Conservation (phyloP, 2,329 filamentous ascomycete genomes). For the Aureobasidium pullulans region DNA sequence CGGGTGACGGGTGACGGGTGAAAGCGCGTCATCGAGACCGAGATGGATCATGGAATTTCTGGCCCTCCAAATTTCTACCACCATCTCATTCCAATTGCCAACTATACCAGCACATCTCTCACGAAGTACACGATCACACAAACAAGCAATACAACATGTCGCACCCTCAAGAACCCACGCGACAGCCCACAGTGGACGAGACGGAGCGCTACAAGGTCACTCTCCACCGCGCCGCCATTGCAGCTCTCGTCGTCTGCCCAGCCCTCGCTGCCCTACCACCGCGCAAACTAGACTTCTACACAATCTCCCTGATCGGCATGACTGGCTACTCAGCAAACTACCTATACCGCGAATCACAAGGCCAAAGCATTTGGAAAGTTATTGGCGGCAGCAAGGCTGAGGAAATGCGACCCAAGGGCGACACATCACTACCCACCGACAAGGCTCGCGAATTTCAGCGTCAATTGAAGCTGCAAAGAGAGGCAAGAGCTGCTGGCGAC, state of each 20-base stretch:
- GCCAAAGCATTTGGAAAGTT: constrained; percentile 30
- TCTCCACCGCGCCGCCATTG: constrained; percentile 41
- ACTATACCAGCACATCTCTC: not conserved
- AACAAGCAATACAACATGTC: constrained; percentile 18
- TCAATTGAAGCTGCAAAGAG: constrained; percentile 34
- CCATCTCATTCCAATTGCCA: not conserved
- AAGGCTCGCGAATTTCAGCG: constrained; percentile 27
- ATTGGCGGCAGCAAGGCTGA: constrained; percentile 20
- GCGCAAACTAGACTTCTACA: constrained; percentile 56
- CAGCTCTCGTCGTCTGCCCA: constrained; percentile 46
- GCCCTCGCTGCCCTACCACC: constrained; percentile 50
- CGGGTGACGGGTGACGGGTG: not conserved
- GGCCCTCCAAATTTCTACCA: not conserved
- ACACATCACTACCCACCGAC: constrained; percentile 29
- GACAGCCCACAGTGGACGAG: constrained; percentile 21
- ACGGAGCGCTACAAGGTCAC: constrained; percentile 16
- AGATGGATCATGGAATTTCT: not conserved
- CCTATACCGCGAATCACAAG: constrained; percentile 35
- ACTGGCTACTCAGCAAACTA: constrained; percentile 46
- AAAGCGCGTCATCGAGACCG: constrained; percentile 5
- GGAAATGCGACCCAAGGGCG: constrained; percentile 6
- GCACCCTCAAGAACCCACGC: constrained; percentile 21
- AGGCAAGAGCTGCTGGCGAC: constrained; percentile 30
- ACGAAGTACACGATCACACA: not conserved
- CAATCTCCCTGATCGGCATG: constrained; percentile 43